Evolutionary conservation across 108 stramenopile species (phyloP), one percentile per base, ranked within the genome.

Genomic region (Fragilaria radians): DNA sequence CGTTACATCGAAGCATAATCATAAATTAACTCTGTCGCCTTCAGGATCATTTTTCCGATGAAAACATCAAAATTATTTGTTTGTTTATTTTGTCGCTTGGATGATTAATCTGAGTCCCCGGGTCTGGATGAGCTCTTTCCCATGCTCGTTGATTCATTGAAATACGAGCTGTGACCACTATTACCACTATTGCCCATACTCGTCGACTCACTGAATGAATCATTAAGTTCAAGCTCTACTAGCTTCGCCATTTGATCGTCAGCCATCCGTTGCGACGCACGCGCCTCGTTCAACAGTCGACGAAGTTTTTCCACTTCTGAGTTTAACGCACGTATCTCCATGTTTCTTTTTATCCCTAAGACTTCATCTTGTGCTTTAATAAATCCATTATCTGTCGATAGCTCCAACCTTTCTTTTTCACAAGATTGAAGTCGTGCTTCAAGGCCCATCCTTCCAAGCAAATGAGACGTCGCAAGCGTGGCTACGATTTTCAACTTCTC

Each of bases 401-500:
- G 36, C 7, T 42, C 14, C 14, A 14, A 11, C 14, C 36, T 42
- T 42, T 42, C 36, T 14, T 42, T 42, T 14, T 42, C 36, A 14
- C 36, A 42, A 7, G 36, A 7, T 7, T 42, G 36, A 42, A 42
- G 36, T 7, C 36, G 36, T 11, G 7, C 14, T 14, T 42, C 36
- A 42, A 42, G 36, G 36, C 36, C 36, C 36, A 42, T 42, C 36
- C 36, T 42, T 42, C 36, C 36, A 7, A 14, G 7, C 36, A 42
- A 14, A 42, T 42, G 36, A 7, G 36, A 42, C 36, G 36, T 11
- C 7, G 36, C 36, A 42, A 42, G 36, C 11, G 36, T 42, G 11
- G 36, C 36, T 14, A 42, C 36, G 14, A 42, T 42, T 42, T 42
- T 42, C 36, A 42, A 42, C 36, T 42, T 42, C 36, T 42, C 36